A percentile compares a stretch with the other conserved stretches of the same genome.
Evolutionary conservation across 768 basidiomycete species (phyloP).

Genomic region (Tremella fuciformis): DNA sequence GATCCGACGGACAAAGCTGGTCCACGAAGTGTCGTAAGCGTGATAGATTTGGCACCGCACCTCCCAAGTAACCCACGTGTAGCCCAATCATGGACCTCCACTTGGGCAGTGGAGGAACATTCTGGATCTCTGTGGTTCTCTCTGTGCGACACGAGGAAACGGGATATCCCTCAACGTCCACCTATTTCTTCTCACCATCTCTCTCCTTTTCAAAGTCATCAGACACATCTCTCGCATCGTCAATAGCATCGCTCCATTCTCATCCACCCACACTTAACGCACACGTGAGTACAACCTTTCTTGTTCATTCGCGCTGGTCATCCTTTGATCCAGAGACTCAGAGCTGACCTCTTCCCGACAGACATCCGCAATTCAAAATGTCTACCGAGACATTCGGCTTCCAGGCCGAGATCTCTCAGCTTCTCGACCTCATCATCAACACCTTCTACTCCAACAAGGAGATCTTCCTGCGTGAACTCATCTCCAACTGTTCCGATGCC

Average conservation of each 20-base stretch:
- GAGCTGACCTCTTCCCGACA: not conserved
- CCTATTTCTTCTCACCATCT: too few species aligned
- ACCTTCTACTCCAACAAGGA: constrained; percentile 99
- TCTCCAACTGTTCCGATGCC: constrained; percentile 92
- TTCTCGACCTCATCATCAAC: constrained; percentile 99
- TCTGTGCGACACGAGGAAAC: too few species aligned
- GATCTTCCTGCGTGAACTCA: constrained; percentile 98
- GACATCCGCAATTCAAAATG: constrained; percentile 20
- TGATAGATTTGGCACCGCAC: too few species aligned
- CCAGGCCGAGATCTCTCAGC: constrained; percentile 92
- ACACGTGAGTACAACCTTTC: not conserved
- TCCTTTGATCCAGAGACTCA: not conserved
- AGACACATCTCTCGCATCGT: not conserved
- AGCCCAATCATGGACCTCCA: too few species aligned
- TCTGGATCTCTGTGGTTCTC: too few species aligned
- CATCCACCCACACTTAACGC: not conserved
- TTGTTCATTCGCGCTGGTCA: not conserved
- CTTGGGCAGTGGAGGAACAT: too few species aligned
- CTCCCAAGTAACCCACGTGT: too few species aligned
- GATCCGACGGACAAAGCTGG: too few species aligned
- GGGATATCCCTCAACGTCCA: too few species aligned
- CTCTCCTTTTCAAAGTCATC: too few species aligned
- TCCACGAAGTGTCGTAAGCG: too few species aligned
- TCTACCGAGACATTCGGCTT: constrained; percentile 51
- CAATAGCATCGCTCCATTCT: not conserved